Evolutionary conservation across 352 stramenopile genomes (phyloP).

Genomic region (Globisporangium okanoganense): DNA sequence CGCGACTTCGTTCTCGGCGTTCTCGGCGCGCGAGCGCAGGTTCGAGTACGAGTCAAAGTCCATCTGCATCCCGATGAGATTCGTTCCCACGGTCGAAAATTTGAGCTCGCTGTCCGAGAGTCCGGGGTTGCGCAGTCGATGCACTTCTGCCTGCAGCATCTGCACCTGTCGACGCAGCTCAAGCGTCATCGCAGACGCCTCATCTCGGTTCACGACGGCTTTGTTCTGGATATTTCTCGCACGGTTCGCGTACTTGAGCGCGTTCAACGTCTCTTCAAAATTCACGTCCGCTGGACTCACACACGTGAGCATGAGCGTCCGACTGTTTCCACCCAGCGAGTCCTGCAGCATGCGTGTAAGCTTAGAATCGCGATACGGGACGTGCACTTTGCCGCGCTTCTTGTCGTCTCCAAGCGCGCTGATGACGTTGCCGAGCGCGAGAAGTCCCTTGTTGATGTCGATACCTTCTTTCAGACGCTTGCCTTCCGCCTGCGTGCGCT

Average conservation of each 20-base stretch:
- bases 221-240: conserved; percentile 91
- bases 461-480: conserved; percentile 95
- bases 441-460: conserved; percentile 98
- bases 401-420: conserved; percentile 93
- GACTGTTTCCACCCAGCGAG: conserved; percentile 88
- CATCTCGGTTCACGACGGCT: conserved; percentile 81
- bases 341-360: conserved; percentile 94
- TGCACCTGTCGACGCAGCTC: conserved; percentile 78
- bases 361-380: conserved; percentile 94
- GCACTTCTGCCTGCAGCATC: conserved; percentile 79
- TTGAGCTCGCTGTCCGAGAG: conserved; percentile 79
- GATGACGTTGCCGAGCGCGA: conserved; percentile 98
- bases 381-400: conserved; percentile 88
- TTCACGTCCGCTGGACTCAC: conserved; percentile 90
- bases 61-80: conserved; percentile 59
- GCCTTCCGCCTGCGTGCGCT: conserved; percentile 92
- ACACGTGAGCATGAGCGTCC: conserved; percentile 91
- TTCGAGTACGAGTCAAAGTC: conserved; percentile 79
- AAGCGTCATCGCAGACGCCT: conserved; percentile 63
- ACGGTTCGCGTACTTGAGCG: conserved; percentile 90
- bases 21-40: conserved; percentile 68
- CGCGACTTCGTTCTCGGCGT: conserved; percentile 73
- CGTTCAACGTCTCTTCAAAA: conserved; percentile 90
- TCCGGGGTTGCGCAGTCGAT: conserved; percentile 74
- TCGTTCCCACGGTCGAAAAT: conserved; percentile 49